phyloP scores from a whole-genome alignment of 257 asterid species.

The Fraxinus quadrangulata region DNA sequence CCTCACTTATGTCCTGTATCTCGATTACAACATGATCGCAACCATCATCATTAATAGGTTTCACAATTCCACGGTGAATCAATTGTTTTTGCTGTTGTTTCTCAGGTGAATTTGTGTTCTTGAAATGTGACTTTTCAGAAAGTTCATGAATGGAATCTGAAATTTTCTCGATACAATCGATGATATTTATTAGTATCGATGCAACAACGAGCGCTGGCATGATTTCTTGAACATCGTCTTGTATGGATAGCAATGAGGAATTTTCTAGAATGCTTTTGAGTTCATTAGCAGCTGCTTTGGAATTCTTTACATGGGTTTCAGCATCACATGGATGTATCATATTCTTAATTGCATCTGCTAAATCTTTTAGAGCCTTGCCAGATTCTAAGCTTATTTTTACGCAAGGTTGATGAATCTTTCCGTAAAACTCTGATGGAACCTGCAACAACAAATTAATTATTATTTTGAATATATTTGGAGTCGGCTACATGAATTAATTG shows the following conservation, averaged over 20 bases:
- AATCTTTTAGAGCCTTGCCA: conserved; percentile 45
- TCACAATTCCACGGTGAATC: conserved; percentile 58
- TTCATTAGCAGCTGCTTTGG: conserved; percentile 40
- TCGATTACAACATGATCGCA: conserved; percentile 31
- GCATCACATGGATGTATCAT: conserved; percentile 36
- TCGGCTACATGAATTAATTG: too few species aligned
- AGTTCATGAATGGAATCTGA: conserved; percentile 44
- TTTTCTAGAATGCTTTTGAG: conserved; percentile 33
- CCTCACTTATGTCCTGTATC: conserved; percentile 16
- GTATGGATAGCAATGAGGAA: conserved; percentile 21
- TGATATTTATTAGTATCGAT: conserved; percentile 52
- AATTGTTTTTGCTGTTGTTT: conserved; percentile 31
- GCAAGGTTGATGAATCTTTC: conserved; percentile 42
- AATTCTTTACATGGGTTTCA: conserved; percentile 29
- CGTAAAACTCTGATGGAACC: conserved; percentile 41
- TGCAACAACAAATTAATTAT: conserved; percentile 12
- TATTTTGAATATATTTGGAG: neutral
- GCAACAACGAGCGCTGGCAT: conserved; percentile 50
- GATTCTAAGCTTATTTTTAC: conserved; percentile 50
- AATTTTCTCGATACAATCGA: conserved; percentile 43
- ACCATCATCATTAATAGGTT: conserved; percentile 38
- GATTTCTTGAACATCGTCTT: conserved; percentile 38
- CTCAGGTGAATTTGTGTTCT: conserved; percentile 21
- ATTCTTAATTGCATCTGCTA: conserved; percentile 45
- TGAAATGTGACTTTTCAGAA: conserved; percentile 49